These are phyloP conservation scores for Beauveria australis DNA, from an alignment of 2,329 filamentous ascomycete genomes.

Conservation along the genomic window DNA sequence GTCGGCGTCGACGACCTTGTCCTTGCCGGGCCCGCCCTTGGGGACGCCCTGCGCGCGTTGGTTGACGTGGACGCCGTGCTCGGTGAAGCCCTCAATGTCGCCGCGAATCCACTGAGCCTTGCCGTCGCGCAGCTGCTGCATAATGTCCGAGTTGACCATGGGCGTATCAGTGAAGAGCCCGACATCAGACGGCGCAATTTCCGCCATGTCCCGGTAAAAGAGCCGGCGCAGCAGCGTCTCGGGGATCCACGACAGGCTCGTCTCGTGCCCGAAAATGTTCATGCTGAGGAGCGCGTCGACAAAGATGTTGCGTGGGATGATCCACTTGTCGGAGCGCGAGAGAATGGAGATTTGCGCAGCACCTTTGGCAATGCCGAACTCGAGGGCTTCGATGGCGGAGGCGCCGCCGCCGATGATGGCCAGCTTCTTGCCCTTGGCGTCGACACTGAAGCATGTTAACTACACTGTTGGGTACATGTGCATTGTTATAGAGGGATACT, in stretches of 20 bases:
- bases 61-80: conserved; percentile 62
- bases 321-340: conserved; percentile 76
- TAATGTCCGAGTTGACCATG: conserved; percentile 78
- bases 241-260: conserved; percentile 66
- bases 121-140: conserved; percentile 64
- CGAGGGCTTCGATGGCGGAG: conserved; percentile 72
- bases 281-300: conserved; percentile 65
- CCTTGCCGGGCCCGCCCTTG: conserved; percentile 62
- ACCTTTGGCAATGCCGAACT: conserved; percentile 62
- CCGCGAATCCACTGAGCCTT: conserved; percentile 73
- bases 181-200: conserved; percentile 59
- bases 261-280: conserved; percentile 75
- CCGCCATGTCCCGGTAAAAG: conserved; percentile 74
- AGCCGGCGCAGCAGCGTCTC: conserved; percentile 66
- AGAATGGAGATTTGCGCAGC: conserved; percentile 65
- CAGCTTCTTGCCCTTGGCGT: conserved; percentile 66
- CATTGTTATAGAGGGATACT: conserved; percentile 3
- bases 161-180: conserved; percentile 78
- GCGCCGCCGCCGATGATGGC: conserved; percentile 69
- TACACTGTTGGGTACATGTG: fast-evolving
- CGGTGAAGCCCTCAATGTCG: conserved; percentile 61
- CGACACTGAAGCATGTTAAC: conserved; percentile 39
- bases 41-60: conserved; percentile 64
- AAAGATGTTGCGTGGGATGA: conserved; percentile 72
- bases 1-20: conserved; percentile 61